Base-by-base conservation (phyloP, 2,329 filamentous ascomycete species). In the Colletotrichum sp. region DNA sequence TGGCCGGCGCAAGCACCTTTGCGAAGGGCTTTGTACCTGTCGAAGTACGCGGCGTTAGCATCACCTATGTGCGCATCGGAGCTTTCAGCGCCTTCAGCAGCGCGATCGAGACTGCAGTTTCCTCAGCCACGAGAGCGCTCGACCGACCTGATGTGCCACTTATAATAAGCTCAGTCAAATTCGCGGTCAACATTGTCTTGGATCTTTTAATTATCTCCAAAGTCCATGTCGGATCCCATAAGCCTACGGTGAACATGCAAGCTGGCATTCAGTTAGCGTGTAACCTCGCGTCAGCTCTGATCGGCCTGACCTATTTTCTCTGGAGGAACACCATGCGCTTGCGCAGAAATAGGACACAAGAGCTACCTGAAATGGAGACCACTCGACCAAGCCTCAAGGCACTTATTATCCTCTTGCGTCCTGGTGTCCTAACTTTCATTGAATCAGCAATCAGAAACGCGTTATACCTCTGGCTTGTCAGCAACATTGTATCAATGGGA, bases 101-200 rank as follows among this genome's bases (percentile, higher is more conserved):
- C 0, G 89, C 93, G 0, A 82, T 95, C 6, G 92, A 95, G 80
- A 90, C 89, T 0, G 91, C 93, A 0, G 90, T 95, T 0, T 87
- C 90, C 0, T 87, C 89, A 2, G 89, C 89, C 0, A 94, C 93
- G 0, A 85, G 93, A 59, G 92, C 93, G 0, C 83, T 95, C 2
- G 93, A 95, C 81, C 89, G 91, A 67, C 93, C 93, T 0, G 93
- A 95, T 79, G 92, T 95, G 0, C 93, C 93, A 0, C 84, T 95
- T 0, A 80, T 94, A 1, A 93, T 95, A 77, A 94, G 90, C 81
- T 89, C 87, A 0, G 86, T 89, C 68, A 93, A 93, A 77, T 93
- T 95, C 69, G 84, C 86, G 0, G 82, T 94, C 76, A 95, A 95
- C 78, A 95, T 95, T 71, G 75, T 92, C 3, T 86, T 95, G 0